Evolutionary conservation across 129 eudicot species (phyloP), one percentile per base, ranked within the genome.

Genomic region (Pulicaria dysenterica): DNA sequence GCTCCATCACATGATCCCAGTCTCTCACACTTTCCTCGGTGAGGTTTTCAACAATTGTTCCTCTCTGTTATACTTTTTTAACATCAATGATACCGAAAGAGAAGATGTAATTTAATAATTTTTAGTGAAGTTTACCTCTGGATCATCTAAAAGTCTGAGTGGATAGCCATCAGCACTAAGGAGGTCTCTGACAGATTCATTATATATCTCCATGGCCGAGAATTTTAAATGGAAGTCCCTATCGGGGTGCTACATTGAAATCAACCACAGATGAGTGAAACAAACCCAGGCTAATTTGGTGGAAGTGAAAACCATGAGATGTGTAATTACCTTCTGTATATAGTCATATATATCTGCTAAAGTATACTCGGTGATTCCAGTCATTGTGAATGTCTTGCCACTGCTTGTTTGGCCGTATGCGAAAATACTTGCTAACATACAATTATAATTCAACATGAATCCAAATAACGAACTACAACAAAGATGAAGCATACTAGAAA

Each of bases 331-430:
- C 99, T 95, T 91, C 58, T 83, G 86, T 58, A 91, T 82, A 71
- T 95, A 84, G 12, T 88, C 96, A 81, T 84, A 95, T 74, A 95
- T 88, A 72, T 95, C 99, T 34, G 85, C 94, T 56, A 95, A 58
- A 17, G 99, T 88, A 68, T 86, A 95, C 79, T 91, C 97, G 0
- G 97, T 91, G 65, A 95, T 88, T 54, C 99, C 97, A 10, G 92
- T 83, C 99, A 95, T 95, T 31, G 99, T 95, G 69, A 72, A 95
- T 41, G 99, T 95, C 86, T 95, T 95, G 63, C 99, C 99, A 71
- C 99, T 95, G 85, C 99, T 95, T n/a, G 97, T 95, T 83, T 95
- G 96, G 58, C 99, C 99, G 64, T 95, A 95, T 13, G 99, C 99
- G 73, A 95, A 91, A 62, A 95, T 80, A 80, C 91, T 91, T 10